Percentiles rank a stretch among this genome's conserved stretches.
Evolutionary conservation across 768 basidiomycete genomes (phyloP).

Genomic region (Kwoniella pini): DNA sequence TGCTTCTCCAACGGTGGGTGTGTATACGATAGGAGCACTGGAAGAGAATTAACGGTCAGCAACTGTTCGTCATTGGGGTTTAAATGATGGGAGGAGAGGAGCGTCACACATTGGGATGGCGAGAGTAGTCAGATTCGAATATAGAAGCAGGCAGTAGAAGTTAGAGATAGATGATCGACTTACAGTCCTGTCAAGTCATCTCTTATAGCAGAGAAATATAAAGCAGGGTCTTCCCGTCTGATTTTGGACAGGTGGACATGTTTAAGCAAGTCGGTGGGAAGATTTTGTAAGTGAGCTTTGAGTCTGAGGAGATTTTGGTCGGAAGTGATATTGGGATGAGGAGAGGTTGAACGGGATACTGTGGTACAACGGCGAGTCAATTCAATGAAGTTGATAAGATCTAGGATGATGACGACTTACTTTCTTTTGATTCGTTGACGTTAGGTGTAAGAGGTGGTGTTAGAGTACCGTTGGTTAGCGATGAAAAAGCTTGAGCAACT

Average conservation of each 20-base stretch:
- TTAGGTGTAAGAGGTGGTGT: conserved; percentile 29
- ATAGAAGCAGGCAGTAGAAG: too few species aligned
- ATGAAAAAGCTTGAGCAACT: conserved; percentile 12
- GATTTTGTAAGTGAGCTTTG: conserved; percentile 33
- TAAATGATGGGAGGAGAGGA: too few species aligned
- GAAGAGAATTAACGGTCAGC: too few species aligned
- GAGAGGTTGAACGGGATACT: conserved; percentile 9
- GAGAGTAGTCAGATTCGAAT: too few species aligned
- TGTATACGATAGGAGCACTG: conserved; percentile 80
- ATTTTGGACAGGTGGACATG: conserved; percentile 80
- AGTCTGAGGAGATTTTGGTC: conserved; percentile 45
- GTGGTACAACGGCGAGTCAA: neutral
- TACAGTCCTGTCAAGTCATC: conserved; percentile 65
- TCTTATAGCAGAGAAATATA: conserved; percentile 77
- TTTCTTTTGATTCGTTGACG: conserved; percentile 3
- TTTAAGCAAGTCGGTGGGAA: conserved; percentile 65
- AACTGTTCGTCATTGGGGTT: neutral
- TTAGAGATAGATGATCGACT: conserved; percentile 26
- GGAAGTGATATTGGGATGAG: conserved; percentile 19
- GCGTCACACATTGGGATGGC: neutral
- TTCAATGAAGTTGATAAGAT: neutral
- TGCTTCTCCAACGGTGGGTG: conserved; percentile 88
- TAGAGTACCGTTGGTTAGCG: conserved; percentile 15
- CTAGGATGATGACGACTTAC: neutral
- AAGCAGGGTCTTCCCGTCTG: conserved; percentile 68